Percentiles rank a stretch among this genome's conserved stretches.
phyloP scores from a whole-genome alignment of 495 filamentous ascomycete species.

The Cairneyella variabilis region DNA sequence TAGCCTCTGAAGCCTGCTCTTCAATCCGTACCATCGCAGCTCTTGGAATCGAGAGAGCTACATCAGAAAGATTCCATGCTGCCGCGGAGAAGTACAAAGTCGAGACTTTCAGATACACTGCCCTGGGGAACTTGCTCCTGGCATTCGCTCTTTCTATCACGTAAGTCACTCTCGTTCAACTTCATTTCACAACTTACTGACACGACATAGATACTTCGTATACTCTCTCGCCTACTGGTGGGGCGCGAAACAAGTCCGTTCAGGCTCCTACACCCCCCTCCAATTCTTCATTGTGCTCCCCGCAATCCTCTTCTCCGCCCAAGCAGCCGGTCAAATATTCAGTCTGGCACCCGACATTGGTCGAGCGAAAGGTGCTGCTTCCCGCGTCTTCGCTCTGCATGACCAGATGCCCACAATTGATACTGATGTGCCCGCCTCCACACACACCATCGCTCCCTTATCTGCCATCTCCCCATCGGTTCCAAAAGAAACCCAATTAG shows the following conservation, averaged over 20 bases:
- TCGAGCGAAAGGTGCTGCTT: slow-evolving; percentile 17
- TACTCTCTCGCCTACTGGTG: slow-evolving; percentile 69
- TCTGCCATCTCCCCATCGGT: neutral
- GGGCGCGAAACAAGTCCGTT: slow-evolving; percentile 54
- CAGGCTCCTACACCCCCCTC: slow-evolving; percentile 50
- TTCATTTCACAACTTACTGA: slow-evolving; percentile 34
- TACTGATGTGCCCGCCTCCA: no score
- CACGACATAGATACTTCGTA: slow-evolving; percentile 37
- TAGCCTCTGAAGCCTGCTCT: slow-evolving; percentile 54
- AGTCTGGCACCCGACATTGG: slow-evolving; percentile 42
- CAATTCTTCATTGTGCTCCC: slow-evolving; percentile 67
- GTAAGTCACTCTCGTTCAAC: slow-evolving; percentile 24
- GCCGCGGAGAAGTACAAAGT: slow-evolving; percentile 36
- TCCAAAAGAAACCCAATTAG: neutral
- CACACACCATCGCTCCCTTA: no score
- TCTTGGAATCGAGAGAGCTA: slow-evolving; percentile 44
- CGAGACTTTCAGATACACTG: slow-evolving; percentile 29
- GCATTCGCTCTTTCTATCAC: slow-evolving; percentile 39
- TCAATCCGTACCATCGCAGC: slow-evolving; percentile 57
- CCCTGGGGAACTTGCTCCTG: slow-evolving; percentile 48
- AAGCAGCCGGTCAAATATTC: slow-evolving; percentile 64
- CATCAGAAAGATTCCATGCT: slow-evolving; percentile 38
- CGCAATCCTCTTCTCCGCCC: slow-evolving; percentile 58
- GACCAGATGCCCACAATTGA: slow-evolving; percentile 22
- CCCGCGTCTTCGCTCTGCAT: slow-evolving; percentile 18